phyloP scores from a whole-genome alignment of 2,329 filamentous ascomycete genomes.

The Dryadomyces sulphureus region DNA sequence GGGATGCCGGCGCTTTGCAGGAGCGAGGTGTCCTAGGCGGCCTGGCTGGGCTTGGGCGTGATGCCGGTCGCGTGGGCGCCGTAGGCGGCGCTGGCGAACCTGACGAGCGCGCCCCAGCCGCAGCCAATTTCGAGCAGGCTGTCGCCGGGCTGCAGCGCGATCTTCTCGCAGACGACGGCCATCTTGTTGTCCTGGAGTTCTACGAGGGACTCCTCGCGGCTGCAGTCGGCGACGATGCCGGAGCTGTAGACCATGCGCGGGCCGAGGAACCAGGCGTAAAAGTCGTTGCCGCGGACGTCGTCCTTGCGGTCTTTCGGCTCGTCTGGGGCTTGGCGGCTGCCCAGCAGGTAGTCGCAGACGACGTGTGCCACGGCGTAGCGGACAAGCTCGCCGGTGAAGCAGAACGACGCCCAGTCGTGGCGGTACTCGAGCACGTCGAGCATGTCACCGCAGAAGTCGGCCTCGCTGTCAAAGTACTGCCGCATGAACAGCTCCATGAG shows the following conservation, averaged over 20 bases:
- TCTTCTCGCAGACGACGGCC: conserved; percentile 90
- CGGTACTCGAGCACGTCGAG: conserved; percentile 84
- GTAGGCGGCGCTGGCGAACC: conserved; percentile 85
- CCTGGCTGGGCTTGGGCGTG: conserved; percentile 90
- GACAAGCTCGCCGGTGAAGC: background rate
- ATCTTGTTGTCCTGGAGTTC: conserved; percentile 97
- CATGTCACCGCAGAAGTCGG: conserved; percentile 88
- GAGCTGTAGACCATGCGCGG: conserved; percentile 99
- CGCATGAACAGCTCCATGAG: conserved; percentile 66
- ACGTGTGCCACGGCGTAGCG: background rate
- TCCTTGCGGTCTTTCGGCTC: conserved; percentile 96
- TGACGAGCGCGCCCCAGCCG: conserved; percentile 91
- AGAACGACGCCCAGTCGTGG: conserved; percentile 73
- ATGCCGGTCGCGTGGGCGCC: conserved; percentile 71
- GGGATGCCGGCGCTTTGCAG: conserved; percentile 68
- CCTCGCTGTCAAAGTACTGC: conserved; percentile 39
- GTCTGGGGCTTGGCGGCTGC: conserved; percentile 44
- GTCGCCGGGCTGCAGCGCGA: conserved; percentile 68
- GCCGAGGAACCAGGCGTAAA: conserved; percentile 96
- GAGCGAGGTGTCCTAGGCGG: conserved; percentile 86
- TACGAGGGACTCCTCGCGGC: conserved; percentile 79
- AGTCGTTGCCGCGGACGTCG: conserved; percentile 96
- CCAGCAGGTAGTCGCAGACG: background rate
- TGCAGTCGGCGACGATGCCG: conserved; percentile 78
- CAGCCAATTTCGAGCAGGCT: conserved; percentile 86